Base-by-base conservation (phyloP, 768 basidiomycete species). In the Macrolepiota albuminosa region DNA sequence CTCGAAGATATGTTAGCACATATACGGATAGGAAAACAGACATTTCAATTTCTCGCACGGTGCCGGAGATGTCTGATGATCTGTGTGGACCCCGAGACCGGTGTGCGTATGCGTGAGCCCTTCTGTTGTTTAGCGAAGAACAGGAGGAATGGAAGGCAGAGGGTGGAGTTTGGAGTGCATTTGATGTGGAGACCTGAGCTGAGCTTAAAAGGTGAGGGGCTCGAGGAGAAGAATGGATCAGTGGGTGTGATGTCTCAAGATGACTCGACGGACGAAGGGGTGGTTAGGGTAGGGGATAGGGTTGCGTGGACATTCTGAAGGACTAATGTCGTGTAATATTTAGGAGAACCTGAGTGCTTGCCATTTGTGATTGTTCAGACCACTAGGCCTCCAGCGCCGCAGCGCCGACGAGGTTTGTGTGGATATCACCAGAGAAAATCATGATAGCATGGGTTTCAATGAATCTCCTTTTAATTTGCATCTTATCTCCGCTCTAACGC, bases 111-210 rank as follows among this genome's bases (percentile, higher is more conserved):
- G 55, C 58, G 55, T 8, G 63, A 64, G 51, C 63, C 63, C 10
- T 64, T 64, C 56, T 61, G 63, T 34, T 61, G 60, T 45, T 26
- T 64, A 26, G 63, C 63, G 9, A 45, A 53, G 14, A 54, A 64
- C 39, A 50, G 60, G 34, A 61, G 54, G 51, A 64, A 57, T 54
- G 60, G 60, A n/a, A 58, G 51, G 29, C 63, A 42, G 14, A 58
- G 54, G 54, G 60, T 64, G 6, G 63, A 64, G 54, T 64, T 64
- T 61, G 63, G 63, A 4, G 29, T 64, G 10, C 63, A 64, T 57
- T 29, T 64, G 54, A 58, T 49, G 45, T 64, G 63, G 63, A 51
- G 57, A 21, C n/a, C 42, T 3, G 63, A 61, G 16, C 48, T 61
- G 60, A 56, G 49, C 3, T 34, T 18, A 7, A 7, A 37, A 53